Evolutionary conservation across 2,329 filamentous ascomycete species (phyloP).

Genomic region (Tolypocladium sp.): DNA sequence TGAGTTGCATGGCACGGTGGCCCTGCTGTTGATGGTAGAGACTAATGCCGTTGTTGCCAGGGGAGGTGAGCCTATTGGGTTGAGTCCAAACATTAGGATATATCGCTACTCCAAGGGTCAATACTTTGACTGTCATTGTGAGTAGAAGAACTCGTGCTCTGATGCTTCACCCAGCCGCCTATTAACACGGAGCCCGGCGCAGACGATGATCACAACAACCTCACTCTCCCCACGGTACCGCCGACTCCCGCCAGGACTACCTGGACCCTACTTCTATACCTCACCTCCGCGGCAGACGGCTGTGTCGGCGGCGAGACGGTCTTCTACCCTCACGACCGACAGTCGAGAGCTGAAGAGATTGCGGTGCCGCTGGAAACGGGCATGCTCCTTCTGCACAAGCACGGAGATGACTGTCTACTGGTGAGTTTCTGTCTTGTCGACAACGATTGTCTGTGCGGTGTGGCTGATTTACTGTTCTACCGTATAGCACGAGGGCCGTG

Average conservation of each 20-base stretch:
- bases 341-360: constrained; percentile 52
- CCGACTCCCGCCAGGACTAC: constrained; percentile 50
- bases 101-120: constrained; percentile 82
- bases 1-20: constrained; percentile 18
- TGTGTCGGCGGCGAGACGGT: constrained; percentile 84
- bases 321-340: constrained; percentile 68
- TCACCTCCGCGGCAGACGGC: constrained; percentile 65
- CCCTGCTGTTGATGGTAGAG: neutral
- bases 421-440: constrained; percentile 28
- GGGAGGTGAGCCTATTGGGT: constrained; percentile 73
- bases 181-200: constrained; percentile 1
- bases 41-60: constrained; percentile 33
- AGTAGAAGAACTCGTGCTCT: constrained; percentile 17
- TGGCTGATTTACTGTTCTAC: constrained; percentile 12
- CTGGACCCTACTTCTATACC: constrained; percentile 84
- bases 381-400: constrained; percentile 76
- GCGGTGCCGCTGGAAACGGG: constrained; percentile 71
- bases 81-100: constrained; percentile 82
- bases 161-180: neutral
- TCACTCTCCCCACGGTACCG: constrained; percentile 40
- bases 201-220: constrained; percentile 82
- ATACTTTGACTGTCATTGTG: constrained; percentile 90
- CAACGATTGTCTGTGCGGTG: neutral
- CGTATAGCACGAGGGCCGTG: constrained; percentile 65
- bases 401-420: constrained; percentile 81